Conservation (phyloP, 176 grass and related monocot genomes). For the Aegilops speltoides region DNA sequence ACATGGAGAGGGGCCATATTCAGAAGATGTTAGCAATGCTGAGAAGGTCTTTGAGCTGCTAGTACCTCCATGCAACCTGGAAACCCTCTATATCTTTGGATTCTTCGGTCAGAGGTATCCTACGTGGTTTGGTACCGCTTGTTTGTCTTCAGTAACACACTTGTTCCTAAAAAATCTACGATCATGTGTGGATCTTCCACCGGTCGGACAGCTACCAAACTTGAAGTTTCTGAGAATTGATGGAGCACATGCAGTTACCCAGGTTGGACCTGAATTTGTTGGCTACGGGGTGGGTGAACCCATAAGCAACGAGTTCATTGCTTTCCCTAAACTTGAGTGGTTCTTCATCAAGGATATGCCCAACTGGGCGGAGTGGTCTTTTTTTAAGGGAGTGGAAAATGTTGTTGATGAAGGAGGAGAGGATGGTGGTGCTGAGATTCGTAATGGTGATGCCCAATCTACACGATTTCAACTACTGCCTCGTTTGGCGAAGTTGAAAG, state of each 20-base stretch:
- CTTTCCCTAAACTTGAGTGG: neutral
- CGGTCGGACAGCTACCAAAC: neutral
- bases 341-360: neutral
- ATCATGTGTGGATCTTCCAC: neutral
- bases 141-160: neutral
- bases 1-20: neutral
- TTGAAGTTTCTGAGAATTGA: neutral
- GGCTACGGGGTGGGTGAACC: neutral
- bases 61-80: neutral
- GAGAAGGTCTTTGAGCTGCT: neutral
- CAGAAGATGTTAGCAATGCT: neutral
- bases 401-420: neutral
- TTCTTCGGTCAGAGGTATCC: neutral
- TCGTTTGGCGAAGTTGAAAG: neutral
- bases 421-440: neutral
- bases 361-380: conserved; percentile 30
- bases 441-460: neutral
- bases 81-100: neutral
- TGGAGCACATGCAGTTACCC: neutral
- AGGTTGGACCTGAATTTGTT: neutral
- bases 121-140: neutral
- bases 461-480: neutral
- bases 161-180: neutral
- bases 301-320: neutral
- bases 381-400: neutral